These are phyloP conservation scores for Solanum hybrid DNA, from an alignment of 305 asterid genomes.

Conservation along the genomic window DNA sequence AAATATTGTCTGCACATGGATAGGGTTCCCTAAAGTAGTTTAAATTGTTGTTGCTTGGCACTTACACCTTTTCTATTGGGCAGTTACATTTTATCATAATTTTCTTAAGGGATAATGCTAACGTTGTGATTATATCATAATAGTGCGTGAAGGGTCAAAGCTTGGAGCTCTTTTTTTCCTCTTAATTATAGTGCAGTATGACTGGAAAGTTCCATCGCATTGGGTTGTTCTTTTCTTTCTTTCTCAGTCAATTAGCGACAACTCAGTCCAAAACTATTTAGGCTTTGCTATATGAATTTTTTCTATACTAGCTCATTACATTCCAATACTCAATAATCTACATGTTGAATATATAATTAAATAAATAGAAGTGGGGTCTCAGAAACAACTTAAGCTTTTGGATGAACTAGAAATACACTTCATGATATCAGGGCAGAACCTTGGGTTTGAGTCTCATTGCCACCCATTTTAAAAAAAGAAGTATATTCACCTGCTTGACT, in stretches of 20 bases:
- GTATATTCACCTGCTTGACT: neutral
- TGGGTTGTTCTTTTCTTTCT: neutral
- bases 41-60: neutral
- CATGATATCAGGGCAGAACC: neutral
- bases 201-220: neutral
- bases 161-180: neutral
- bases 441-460: neutral
- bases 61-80: neutral
- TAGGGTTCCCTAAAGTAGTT: neutral
- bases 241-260: neutral
- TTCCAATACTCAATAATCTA: neutral
- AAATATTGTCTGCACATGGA: neutral
- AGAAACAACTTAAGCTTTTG: neutral
- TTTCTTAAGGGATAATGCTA: neutral
- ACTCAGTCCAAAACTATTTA: neutral
- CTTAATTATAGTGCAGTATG: neutral
- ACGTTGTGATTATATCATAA: neutral
- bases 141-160: neutral
- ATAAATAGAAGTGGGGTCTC: neutral
- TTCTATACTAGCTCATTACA: neutral
- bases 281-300: neutral
- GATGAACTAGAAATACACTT: neutral
- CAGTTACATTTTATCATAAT: neutral
- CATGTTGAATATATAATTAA: neutral
- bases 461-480: neutral